Conservation (phyloP, 78 protist species). For the Ministeria vibrans region DNA sequence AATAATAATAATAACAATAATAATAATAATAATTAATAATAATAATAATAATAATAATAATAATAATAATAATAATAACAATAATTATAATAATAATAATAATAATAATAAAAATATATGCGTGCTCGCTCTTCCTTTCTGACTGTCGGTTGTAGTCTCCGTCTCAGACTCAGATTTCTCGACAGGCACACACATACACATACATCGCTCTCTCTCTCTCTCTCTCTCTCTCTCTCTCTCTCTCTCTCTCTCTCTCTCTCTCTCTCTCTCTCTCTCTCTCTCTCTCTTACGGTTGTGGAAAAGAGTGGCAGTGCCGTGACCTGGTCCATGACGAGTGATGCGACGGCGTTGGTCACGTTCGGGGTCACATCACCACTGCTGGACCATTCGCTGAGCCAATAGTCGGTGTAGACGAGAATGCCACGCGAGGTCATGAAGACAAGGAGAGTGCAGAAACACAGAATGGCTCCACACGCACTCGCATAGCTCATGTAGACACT, state of each 20-base stretch:
- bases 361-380: background rate
- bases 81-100: too few relatives aligned
- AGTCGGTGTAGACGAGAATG: background rate
- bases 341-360: background rate
- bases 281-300: background rate
- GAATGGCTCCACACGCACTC: background rate
- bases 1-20: too few relatives aligned
- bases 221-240: conserved; percentile 1
- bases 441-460: background rate
- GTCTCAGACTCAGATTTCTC: too few relatives aligned
- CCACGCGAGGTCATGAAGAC: background rate
- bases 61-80: too few relatives aligned
- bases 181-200: background rate
- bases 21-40: too few relatives aligned
- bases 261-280: conserved; percentile 1
- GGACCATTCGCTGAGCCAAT: background rate
- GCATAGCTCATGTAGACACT: conserved; percentile 5
- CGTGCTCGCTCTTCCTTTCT: too few relatives aligned
- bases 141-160: too few relatives aligned
- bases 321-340: background rate
- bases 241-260: conserved; percentile 1
- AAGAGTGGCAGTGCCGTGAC: too few relatives aligned
- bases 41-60: too few relatives aligned
- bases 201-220: background rate
- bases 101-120: too few relatives aligned